A percentile compares a stretch with the other conserved stretches of the same genome.
phyloP scores from a whole-genome alignment of 1,284 basidiomycete species.

The Puccinia horiana region DNA sequence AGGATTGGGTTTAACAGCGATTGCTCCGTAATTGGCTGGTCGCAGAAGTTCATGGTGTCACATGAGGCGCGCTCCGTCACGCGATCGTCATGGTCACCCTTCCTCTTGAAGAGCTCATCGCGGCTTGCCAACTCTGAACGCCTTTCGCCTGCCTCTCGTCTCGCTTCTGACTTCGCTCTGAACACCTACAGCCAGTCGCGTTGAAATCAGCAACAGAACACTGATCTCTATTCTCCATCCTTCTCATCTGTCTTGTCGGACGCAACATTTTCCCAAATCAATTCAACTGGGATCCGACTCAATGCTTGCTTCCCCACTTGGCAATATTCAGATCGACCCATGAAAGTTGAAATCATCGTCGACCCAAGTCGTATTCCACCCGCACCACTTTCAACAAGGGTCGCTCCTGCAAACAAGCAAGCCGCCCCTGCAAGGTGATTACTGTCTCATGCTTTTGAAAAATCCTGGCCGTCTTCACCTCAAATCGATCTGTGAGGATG shows the following conservation, averaged over 20 bases:
- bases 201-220: constrained; percentile 22
- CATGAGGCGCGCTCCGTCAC: too few relatives aligned
- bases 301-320: not conserved
- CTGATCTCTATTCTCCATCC: constrained; percentile 35
- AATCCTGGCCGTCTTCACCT: not conserved
- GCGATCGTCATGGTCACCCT: not conserved
- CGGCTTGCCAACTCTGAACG: not conserved
- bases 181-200: constrained; percentile 6
- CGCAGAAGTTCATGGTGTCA: too few relatives aligned
- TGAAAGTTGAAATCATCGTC: constrained; percentile 47
- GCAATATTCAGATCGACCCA: constrained; percentile 38
- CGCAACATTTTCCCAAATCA: not conserved
- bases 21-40: too few relatives aligned
- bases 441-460: constrained; percentile 40
- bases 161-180: not conserved
- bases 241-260: not conserved
- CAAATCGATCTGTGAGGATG: constrained; percentile 3
- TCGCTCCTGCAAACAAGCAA: constrained; percentile 41
- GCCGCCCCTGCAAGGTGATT: constrained; percentile 44
- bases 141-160: not conserved
- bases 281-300: not conserved
- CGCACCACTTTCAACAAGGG: constrained; percentile 41
- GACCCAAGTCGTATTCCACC: constrained; percentile 45
- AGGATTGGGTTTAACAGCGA: too few relatives aligned
- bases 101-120: not conserved